Percentiles rank a stretch among this genome's conserved stretches.
Evolutionary conservation across 441 rosid genomes (phyloP).

Genomic region (Erodium texanum): DNA sequence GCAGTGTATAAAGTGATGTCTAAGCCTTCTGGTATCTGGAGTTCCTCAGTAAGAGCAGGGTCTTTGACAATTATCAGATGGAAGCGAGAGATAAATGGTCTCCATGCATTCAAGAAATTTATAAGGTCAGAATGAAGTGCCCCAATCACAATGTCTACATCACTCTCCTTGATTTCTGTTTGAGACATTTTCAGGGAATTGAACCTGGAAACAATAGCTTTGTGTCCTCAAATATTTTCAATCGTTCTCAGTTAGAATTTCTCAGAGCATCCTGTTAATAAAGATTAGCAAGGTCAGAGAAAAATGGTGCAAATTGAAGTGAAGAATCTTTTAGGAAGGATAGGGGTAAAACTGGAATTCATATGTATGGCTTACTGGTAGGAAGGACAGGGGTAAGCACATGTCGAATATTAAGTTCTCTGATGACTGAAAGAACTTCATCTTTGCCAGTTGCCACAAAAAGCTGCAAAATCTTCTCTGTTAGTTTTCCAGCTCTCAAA

Average conservation of each 20-base stretch:
- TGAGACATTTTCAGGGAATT: conserved; percentile 40
- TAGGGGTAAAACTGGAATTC: not conserved
- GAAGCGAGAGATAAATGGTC: conserved; percentile 52
- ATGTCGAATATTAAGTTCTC: conserved; percentile 48
- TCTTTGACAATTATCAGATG: conserved; percentile 86
- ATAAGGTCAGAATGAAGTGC: conserved; percentile 69
- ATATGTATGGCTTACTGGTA: conserved; percentile 50
- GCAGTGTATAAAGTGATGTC: conserved; percentile 52
- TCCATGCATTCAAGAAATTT: conserved; percentile 69
- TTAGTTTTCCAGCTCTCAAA: no score
- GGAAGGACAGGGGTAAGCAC: conserved; percentile 60
- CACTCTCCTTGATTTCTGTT: conserved; percentile 45
- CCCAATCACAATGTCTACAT: conserved; percentile 85
- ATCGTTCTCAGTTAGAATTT: conserved; percentile 33
- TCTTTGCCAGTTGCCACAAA: conserved; percentile 30
- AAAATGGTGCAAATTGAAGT: not conserved
- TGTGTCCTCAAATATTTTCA: conserved; percentile 4
- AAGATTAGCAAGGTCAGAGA: conserved; percentile 11
- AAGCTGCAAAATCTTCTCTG: no score
- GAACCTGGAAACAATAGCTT: conserved; percentile 11
- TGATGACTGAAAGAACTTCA: conserved; percentile 52
- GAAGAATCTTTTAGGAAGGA: not conserved
- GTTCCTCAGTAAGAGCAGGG: conserved; percentile 82
- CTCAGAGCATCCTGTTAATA: conserved; percentile 53
- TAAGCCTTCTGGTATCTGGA: conserved; percentile 74